Evolutionary conservation across 2,329 filamentous ascomycete genomes (phyloP).

Genomic region (Colletotrichum neosansevieriae): DNA sequence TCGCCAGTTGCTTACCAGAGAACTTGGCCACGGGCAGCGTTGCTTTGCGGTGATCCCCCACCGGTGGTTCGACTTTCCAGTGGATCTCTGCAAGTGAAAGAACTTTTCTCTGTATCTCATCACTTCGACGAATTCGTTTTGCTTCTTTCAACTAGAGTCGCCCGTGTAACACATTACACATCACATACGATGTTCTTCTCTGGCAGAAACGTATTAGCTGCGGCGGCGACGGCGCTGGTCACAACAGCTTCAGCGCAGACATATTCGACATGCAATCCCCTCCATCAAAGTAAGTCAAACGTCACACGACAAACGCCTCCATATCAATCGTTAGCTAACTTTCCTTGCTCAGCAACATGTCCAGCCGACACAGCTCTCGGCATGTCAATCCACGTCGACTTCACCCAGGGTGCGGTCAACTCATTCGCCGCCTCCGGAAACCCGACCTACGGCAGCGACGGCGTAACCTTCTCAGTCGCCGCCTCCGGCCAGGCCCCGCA

Average conservation of each 20-base stretch:
- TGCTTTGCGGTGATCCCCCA: no score
- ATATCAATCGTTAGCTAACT: background rate
- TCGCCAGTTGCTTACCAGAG: conserved; percentile 19
- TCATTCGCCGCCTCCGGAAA: conserved; percentile 80
- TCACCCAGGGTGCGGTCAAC: conserved; percentile 80
- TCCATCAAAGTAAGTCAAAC: conserved; percentile 47
- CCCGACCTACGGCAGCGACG: conserved; percentile 80
- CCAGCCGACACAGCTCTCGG: conserved; percentile 84
- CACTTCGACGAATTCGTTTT: background rate
- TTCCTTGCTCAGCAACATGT: conserved; percentile 66
- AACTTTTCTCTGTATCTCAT: background rate
- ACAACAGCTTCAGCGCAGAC: conserved; percentile 52
- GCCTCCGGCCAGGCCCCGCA: conserved; percentile 86
- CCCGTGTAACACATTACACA: background rate
- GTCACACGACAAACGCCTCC: background rate
- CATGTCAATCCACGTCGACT: conserved; percentile 85
- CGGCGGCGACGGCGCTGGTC: conserved; percentile 44
- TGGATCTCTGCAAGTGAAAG: conserved; percentile 26
- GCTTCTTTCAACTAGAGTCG: background rate
- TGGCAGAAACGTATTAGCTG: conserved; percentile 38
- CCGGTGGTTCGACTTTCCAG: conserved; percentile 11
- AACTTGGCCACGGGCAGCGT: conserved; percentile 5
- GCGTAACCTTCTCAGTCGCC: conserved; percentile 84
- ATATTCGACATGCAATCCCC: conserved; percentile 55
- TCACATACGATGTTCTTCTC: conserved; percentile 35